Percentiles rank a stretch among this genome's conserved stretches.
phyloP scores from a whole-genome alignment of 305 asterid species.

The Salvia sclarea region DNA sequence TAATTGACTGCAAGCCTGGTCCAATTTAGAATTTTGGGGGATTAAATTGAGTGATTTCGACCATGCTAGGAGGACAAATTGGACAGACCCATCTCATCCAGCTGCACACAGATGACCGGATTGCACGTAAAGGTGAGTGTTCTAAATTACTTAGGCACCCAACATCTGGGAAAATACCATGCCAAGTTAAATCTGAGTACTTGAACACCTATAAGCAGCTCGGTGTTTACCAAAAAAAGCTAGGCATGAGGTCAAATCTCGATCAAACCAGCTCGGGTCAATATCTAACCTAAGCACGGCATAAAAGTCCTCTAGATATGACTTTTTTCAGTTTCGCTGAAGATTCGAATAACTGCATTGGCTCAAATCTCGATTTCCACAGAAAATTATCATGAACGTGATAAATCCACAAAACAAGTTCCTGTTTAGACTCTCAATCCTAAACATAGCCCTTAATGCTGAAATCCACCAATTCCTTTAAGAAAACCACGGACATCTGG shows the following conservation, averaged over 20 bases:
- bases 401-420: not conserved
- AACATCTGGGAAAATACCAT: too few species aligned
- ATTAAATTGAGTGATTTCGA: too few species aligned
- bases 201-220: not conserved
- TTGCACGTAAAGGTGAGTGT: too few species aligned
- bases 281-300: not conserved
- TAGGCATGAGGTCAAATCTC: not conserved
- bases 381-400: not conserved
- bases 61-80: too few species aligned
- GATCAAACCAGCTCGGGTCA: not conserved
- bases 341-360: constrained; percentile 18
- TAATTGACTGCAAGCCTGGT: too few species aligned
- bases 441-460: constrained; percentile 13
- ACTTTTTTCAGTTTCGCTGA: not conserved
- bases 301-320: not conserved
- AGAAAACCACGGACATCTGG: constrained; percentile 1
- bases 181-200: too few species aligned
- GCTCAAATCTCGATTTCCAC: constrained; percentile 16
- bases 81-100: too few species aligned
- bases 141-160: too few species aligned
- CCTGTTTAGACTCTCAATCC: not conserved
- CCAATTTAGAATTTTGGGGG: too few species aligned
- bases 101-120: too few species aligned
- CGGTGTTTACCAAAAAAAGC: not conserved
- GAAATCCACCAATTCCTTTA: constrained; percentile 21